phyloP scores from a whole-genome alignment of 352 stramenopile species.

The Phytophthora litchii region DNA sequence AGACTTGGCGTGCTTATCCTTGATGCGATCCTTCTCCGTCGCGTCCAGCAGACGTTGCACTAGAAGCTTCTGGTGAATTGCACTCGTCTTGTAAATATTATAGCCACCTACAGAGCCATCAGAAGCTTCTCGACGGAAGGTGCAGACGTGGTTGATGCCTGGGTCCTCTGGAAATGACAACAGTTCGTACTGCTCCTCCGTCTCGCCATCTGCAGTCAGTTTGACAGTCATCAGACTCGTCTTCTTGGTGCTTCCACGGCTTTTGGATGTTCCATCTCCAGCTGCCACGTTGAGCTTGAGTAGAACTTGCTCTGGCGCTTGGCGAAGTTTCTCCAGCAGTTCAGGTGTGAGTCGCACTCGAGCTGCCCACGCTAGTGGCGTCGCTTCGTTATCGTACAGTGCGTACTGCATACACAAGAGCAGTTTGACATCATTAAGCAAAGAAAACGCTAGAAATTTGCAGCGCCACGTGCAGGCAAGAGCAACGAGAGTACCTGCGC shows the following conservation, averaged over 20 bases:
- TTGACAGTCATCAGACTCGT: conserved; percentile 61
- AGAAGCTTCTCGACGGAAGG: conserved; percentile 42
- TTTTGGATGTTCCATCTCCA: conserved; percentile 11
- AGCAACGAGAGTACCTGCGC: conserved; percentile 9
- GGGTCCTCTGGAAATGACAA: conserved; percentile 78
- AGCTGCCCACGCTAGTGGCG: conserved; percentile 58
- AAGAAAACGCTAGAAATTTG: neutral
- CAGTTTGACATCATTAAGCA: conserved; percentile 4
- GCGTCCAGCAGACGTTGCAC: conserved; percentile 79
- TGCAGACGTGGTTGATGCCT: conserved; percentile 69
- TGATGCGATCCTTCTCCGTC: conserved; percentile 82
- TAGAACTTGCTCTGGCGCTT: conserved; percentile 32
- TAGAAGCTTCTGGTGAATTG: conserved; percentile 81
- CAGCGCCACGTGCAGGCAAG: neutral
- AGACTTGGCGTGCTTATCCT: conserved; percentile 77
- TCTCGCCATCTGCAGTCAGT: conserved; percentile 16
- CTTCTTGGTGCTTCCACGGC: conserved; percentile 37
- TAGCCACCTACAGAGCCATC: conserved; percentile 35
- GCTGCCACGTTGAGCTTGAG: conserved; percentile 29
- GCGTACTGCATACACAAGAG: conserved; percentile 55
- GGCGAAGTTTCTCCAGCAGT: conserved; percentile 63
- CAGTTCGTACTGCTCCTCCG: conserved; percentile 67
- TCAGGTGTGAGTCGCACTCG: conserved; percentile 80
- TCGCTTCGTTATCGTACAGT: conserved; percentile 57
- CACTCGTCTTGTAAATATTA: conserved; percentile 59